Evolutionary conservation across 306 rosid species (phyloP), one percentile per base, ranked within the genome.

Genomic region (Quercus engelmannii): DNA sequence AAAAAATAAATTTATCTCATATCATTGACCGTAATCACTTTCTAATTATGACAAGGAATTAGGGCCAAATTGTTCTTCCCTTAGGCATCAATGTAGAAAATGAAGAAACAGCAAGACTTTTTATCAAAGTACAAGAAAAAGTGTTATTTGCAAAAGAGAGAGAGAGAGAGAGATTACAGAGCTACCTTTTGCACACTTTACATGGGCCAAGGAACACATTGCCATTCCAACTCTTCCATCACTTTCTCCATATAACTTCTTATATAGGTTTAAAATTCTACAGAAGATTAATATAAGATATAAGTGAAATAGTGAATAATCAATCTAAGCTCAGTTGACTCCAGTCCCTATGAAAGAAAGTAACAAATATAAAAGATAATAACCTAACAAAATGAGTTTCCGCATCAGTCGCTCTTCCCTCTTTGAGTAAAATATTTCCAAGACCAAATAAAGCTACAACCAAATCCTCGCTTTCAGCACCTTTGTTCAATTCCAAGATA

Each of bases 151-250:
- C 18, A 82, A 79, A 69, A 78, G 76, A 55, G 59, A 69, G 56
- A 63, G 65, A 77, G 33, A 75, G 51, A 74, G 80, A 69, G 74
- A n/a, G 46, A 65, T 31, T 51, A 70, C 51, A 9, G 57, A 78
- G 76, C 87, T 90, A 94, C 99, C 97, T 82, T 82, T 83, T 64
- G 95, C 97, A 83, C 91, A 91, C 85, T 94, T 91, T 13, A 83
- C 97, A 73, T 84, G 91, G 76, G 99, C 99, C 56, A 92, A 83
- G 73, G 97, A 92, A 79, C 81, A 85, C 95, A 91, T 88, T 63
- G 97, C 94, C 90, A 91, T 86, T 81, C 97, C 99, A 83, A 90
- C 90, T 86, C 91, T 86, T 85, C 99, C 97, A 54, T 94, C 97
- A 25, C 71, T 76, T 79, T 94, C 89, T 80, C 99, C 99, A 79